Conservation (phyloP, 805 yeast species). For the Naumovozyma dairenensis region DNA sequence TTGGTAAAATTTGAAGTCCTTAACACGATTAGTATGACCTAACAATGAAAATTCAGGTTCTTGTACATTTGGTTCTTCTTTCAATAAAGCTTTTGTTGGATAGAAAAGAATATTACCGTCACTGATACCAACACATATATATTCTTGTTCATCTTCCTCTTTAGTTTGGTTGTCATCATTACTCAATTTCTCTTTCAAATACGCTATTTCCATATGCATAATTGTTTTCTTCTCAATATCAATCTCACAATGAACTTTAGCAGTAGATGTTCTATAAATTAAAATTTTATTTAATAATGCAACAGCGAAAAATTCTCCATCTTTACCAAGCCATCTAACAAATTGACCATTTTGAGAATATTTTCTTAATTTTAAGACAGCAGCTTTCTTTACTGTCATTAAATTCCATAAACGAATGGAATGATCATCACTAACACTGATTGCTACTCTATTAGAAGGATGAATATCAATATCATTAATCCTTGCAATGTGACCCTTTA, state of each 20-base stretch:
- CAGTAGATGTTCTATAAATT: constrained; percentile 53
- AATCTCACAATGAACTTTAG: constrained; percentile 46
- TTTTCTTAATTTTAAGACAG: constrained; percentile 59
- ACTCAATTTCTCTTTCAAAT: constrained; percentile 35
- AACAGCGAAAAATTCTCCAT: constrained; percentile 66
- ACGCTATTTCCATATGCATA: constrained; percentile 54
- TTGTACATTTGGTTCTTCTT: constrained; percentile 13
- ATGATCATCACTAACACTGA: constrained; percentile 78
- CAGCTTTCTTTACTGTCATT: constrained; percentile 94
- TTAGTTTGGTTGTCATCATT: constrained; percentile 30
- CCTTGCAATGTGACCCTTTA: constrained; percentile 83
- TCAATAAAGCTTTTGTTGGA: constrained; percentile 30
- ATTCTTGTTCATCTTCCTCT: constrained; percentile 39
- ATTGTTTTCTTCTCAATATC: constrained; percentile 42
- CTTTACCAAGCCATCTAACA: constrained; percentile 53
- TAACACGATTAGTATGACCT: constrained; percentile 82
- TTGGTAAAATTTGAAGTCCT: constrained; percentile 54
- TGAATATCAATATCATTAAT: constrained; percentile 83
- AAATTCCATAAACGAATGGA: constrained; percentile 87
- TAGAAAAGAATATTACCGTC: constrained; percentile 63
- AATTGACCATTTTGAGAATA: constrained; percentile 58
- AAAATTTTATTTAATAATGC: constrained; percentile 60
- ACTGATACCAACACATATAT: constrained; percentile 55
- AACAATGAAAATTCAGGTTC: constrained; percentile 49
- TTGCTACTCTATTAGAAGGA: constrained; percentile 81